Percentiles rank a stretch among this genome's conserved stretches.
phyloP scores from a whole-genome alignment of 2,329 filamentous ascomycete species.

The Amphichorda felina region DNA sequence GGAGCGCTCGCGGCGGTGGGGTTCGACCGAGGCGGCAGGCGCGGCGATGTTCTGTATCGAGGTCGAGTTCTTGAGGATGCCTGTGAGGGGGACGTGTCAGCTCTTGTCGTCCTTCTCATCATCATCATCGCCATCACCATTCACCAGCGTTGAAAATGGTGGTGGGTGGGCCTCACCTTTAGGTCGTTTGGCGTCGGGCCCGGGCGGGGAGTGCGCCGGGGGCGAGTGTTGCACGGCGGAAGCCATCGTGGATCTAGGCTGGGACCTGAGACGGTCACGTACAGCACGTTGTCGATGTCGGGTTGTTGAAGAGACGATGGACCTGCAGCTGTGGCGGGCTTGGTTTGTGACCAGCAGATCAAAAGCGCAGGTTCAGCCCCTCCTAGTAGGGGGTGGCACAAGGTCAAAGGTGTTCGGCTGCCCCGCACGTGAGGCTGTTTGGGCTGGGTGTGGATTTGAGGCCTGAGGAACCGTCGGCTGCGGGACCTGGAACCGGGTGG shows the following conservation, averaged over 20 bases:
- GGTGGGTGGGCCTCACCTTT: conserved; percentile 24
- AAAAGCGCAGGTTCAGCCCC: no score
- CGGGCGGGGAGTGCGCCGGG: conserved; percentile 26
- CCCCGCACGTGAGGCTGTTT: conserved; percentile 1
- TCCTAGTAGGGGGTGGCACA: conserved; percentile 1
- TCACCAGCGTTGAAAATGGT: no score
- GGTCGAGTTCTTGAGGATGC: conserved; percentile 87
- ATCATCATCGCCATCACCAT: not conserved
- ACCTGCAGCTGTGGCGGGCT: no score
- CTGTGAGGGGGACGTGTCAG: conserved; percentile 31
- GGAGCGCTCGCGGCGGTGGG: conserved; percentile 23
- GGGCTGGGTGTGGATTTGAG: no score
- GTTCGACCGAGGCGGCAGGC: conserved; percentile 8
- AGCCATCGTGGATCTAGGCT: conserved; percentile 22
- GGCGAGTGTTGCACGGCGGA: conserved; percentile 23
- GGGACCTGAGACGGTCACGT: no score
- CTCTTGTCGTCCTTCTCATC: not conserved
- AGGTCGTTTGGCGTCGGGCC: conserved; percentile 27
- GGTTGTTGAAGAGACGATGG: no score
- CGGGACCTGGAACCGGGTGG: no score
- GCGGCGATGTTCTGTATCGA: not conserved
- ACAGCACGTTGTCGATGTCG: no score
- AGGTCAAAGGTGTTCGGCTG: not conserved
- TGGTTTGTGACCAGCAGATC: no score
- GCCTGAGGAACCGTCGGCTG: no score